Evolutionary conservation across 1,139 yeast species (phyloP), one percentile per base, ranked within the genome.

Genomic region (Hemisphaericaspora xylofermentans): DNA sequence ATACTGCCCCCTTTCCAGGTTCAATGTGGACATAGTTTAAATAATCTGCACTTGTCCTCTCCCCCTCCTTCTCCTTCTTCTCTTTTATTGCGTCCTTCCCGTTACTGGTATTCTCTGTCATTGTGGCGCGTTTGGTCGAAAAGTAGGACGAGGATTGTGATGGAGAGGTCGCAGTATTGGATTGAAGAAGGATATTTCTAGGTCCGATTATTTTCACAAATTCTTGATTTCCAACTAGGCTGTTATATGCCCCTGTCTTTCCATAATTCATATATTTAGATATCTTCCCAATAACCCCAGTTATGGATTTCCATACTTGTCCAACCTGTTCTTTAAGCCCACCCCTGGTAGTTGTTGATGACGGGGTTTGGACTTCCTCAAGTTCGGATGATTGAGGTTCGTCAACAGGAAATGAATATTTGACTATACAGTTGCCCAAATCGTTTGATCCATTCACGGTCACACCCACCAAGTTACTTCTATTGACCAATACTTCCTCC

Each of bases 151-250:
- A 7, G 39, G 17, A 9, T 31, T 17, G 36, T 33, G 17, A n/a
- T 12, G 29, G 16, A 21, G 17, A 24, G 17, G 35, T 29, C 2
- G 16, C 26, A 14, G 38, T 51, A 38, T 58, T 63, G 14, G 75
- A 67, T 49, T 79, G 83, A 10, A 81, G 53, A 35, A 81, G 56
- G 6, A 81, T 50, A 31, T 70, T 74, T 43, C 85, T 68, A 13
- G 86, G 85, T 0, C 87, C 87, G 7, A 66, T 52, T 3, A 81
- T 62, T 33, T 66, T 71, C 26, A 80, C 66, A 47, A 74, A 79
- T 15, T 68, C 65, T 22, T 58, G 59, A 45, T 60, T 62, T 1
- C 71, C 74, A 17, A 58, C 57, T 22, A 63, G 45, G 42, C 52
- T 57, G 43, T 57, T 58, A 39, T 45, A 46, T 3, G 49, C 39